Percentiles rank a stretch among this genome's conserved stretches.
These are phyloP conservation scores for Aspergillus arachidicola DNA, from an alignment of 2,329 filamentous ascomycete species.

Conservation along the genomic window DNA sequence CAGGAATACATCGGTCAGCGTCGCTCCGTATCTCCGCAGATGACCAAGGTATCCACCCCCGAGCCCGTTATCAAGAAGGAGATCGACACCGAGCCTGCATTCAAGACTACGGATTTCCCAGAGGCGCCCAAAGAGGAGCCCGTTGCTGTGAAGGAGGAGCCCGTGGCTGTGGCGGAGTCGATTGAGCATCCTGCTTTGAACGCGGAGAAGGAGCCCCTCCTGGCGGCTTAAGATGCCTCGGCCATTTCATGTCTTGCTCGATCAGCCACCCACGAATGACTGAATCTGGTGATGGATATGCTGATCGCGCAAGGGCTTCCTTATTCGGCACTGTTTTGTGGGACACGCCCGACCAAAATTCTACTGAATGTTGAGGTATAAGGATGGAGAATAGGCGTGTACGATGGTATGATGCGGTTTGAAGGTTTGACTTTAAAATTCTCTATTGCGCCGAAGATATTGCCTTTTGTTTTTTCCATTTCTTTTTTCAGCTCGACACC, in stretches of 20 bases:
- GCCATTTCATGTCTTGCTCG: background rate
- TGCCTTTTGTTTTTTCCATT: constrained; percentile 7
- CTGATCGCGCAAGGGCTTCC: background rate
- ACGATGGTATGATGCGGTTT: constrained; percentile 26
- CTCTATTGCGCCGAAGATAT: constrained; percentile 4
- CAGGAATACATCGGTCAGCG: constrained; percentile 55
- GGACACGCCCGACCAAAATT: constrained; percentile 6
- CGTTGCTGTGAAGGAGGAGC: constrained; percentile 35
- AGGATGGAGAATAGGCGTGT: constrained; percentile 19
- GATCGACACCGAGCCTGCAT: constrained; percentile 41
- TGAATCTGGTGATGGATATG: background rate
- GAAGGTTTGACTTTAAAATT: constrained; percentile 6
- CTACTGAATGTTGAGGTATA: constrained; percentile 9
- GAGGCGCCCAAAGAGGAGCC: constrained; percentile 47
- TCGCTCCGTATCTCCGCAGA: constrained; percentile 37
- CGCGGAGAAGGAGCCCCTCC: constrained; percentile 36
- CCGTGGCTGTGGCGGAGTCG: constrained; percentile 29
- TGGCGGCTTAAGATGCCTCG: constrained; percentile 28
- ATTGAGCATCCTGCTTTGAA: constrained; percentile 34
- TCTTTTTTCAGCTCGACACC: constrained; percentile 1
- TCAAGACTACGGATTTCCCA: constrained; percentile 56
- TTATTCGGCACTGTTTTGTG: constrained; percentile 8
- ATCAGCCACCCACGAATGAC: background rate
- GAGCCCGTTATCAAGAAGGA: constrained; percentile 29
- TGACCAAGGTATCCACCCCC: constrained; percentile 28